A percentile compares a stretch with the other conserved stretches of the same genome.
Conservation (phyloP, 2,329 filamentous ascomycete species). For the Alternaria sp. region DNA sequence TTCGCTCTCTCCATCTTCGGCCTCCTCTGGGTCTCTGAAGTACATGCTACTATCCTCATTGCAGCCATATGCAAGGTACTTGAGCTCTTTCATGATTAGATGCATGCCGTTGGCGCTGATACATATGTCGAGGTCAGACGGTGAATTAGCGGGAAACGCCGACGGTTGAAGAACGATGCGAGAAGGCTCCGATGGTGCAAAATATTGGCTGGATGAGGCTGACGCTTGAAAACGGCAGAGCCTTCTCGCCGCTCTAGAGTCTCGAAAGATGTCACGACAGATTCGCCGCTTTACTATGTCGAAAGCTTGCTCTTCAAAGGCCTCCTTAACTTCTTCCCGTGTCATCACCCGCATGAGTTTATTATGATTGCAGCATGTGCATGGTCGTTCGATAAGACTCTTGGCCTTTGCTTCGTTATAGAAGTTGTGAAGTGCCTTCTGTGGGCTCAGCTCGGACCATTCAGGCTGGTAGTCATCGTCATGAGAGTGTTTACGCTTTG, state of each 20-base stretch:
- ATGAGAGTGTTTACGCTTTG: conserved; percentile 11
- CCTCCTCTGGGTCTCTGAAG: conserved; percentile 1
- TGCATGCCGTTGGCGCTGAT: neutral
- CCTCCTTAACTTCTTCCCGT: neutral
- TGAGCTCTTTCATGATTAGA: conserved; percentile 1
- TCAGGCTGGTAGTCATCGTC: conserved; percentile 1
- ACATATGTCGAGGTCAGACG: neutral
- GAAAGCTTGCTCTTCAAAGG: neutral
- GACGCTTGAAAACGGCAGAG: neutral
- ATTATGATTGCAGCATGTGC: neutral
- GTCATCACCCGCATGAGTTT: neutral
- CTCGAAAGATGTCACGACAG: conserved; percentile 7
- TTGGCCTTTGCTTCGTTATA: neutral
- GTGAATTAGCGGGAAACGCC: neutral
- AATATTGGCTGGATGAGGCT: too few relatives aligned
- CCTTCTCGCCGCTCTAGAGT: neutral
- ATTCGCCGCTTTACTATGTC: neutral
- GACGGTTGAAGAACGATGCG: neutral
- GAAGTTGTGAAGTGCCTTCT: neutral
- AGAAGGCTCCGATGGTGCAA: neutral
- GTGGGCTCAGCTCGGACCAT: neutral
- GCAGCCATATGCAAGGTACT: neutral
- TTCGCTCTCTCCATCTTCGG: neutral
- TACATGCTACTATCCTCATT: neutral
- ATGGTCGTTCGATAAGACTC: neutral